Evolutionary conservation across 2,329 filamentous ascomycete genomes (phyloP).

Genomic region (Claviceps monticola): DNA sequence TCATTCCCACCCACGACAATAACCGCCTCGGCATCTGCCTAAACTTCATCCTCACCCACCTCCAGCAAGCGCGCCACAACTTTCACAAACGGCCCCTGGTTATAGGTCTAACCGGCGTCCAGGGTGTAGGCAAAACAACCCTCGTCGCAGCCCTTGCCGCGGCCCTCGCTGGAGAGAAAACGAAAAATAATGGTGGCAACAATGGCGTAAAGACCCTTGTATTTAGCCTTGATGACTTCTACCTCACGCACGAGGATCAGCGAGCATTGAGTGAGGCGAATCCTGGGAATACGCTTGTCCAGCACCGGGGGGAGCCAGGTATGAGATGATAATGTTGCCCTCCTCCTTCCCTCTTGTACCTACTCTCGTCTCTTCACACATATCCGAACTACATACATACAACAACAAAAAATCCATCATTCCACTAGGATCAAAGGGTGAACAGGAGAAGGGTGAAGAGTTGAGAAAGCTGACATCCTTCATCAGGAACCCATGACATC

Average conservation of each 20-base stretch:
- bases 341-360: background rate
- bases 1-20: slow-evolving; percentile 53
- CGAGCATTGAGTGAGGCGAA: slow-evolving; percentile 48
- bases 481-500: slow-evolving; percentile 56
- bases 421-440: background rate
- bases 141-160: slow-evolving; percentile 55
- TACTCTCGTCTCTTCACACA: background rate
- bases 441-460: background rate
- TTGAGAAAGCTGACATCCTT: background rate
- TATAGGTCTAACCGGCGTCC: slow-evolving; percentile 79
- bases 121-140: slow-evolving; percentile 87
- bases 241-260: slow-evolving; percentile 61
- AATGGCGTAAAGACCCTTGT: slow-evolving; percentile 50
- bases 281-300: slow-evolving; percentile 60
- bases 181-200: background rate
- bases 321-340: slow-evolving; percentile 3
- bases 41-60: slow-evolving; percentile 55
- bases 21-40: slow-evolving; percentile 50
- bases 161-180: slow-evolving; percentile 35
- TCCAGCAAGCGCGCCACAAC: slow-evolving; percentile 33
- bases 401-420: too few species aligned
- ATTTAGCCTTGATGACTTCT: slow-evolving; percentile 81
- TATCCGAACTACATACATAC: too few species aligned
- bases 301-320: slow-evolving; percentile 71
- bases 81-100: slow-evolving; percentile 49